Conservation (phyloP, 768 basidiomycete species). For the Suillus variegatus region DNA sequence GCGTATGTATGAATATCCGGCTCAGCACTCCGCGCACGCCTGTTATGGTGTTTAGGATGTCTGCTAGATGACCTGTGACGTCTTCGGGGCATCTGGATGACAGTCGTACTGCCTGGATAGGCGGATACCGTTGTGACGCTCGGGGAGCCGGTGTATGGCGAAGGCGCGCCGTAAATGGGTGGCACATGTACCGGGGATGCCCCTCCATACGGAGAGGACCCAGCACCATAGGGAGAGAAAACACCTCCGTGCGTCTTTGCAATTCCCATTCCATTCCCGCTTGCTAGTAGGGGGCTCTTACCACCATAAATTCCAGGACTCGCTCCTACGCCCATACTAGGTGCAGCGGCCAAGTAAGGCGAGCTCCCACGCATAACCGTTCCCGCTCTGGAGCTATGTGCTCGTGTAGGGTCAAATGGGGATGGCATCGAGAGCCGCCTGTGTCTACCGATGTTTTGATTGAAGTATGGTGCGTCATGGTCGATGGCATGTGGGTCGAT, state of each 20-base stretch:
- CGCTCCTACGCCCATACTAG: not conserved
- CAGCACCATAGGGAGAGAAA: not conserved
- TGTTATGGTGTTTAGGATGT: not conserved
- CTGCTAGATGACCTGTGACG: conserved; percentile 5
- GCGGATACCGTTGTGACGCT: not conserved
- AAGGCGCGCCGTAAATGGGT: not conserved
- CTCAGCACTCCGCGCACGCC: conserved; percentile 10
- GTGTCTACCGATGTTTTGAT: not conserved
- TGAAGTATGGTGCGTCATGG: conserved; percentile 12
- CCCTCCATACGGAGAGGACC: not conserved
- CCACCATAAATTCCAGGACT: not conserved
- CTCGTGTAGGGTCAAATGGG: not conserved
- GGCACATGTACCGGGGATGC: not conserved
- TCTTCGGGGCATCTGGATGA: conserved; percentile 10
- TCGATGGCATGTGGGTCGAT: conserved; percentile 14
- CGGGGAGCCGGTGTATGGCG: not conserved
- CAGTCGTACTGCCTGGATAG: conserved; percentile 9
- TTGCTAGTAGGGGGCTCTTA: not conserved
- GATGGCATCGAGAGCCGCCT: conserved; percentile 6
- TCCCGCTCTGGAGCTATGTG: not conserved
- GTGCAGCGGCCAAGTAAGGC: not conserved
- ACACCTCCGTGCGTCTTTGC: not conserved
- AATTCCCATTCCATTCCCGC: not conserved
- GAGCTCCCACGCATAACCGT: conserved; percentile 4
- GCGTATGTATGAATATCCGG: not conserved